Percentiles rank a stretch among this genome's conserved stretches.
Evolutionary conservation across 768 basidiomycete species (phyloP).

Genomic region (Cystofilobasidium capitatum): DNA sequence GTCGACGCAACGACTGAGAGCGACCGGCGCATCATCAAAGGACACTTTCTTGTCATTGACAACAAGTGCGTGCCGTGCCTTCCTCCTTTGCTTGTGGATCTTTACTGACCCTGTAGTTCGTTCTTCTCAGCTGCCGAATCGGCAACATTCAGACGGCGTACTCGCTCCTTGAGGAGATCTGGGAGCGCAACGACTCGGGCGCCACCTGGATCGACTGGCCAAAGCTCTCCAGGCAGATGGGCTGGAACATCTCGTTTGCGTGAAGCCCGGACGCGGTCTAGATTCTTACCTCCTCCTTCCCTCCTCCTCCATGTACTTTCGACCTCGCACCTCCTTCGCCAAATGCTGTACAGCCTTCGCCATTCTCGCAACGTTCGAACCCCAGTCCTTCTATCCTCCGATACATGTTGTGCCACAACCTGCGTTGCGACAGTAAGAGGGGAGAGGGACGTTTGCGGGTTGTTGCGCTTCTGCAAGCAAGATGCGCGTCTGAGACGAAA

Average conservation of each 20-base stretch:
- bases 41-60: constrained; percentile 17
- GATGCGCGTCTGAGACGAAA: no score
- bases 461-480: no score
- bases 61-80: constrained; percentile 4
- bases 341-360: neutral
- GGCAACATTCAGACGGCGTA: constrained; percentile 26
- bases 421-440: no score
- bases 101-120: neutral
- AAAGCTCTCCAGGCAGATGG: constrained; percentile 2
- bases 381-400: no score
- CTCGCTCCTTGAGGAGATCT: constrained; percentile 17
- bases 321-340: no score
- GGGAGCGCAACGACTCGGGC: constrained; percentile 20
- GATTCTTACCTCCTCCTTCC: no score
- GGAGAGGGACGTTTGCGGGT: no score
- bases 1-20: constrained; percentile 23
- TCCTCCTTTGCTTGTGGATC: neutral
- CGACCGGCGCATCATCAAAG: constrained; percentile 22
- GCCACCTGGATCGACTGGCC: constrained; percentile 24
- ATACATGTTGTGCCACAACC: no score
- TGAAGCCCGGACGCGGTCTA: neutral
- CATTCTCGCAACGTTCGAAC: neutral
- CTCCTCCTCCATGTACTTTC: no score
- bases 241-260: constrained; percentile 26
- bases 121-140: constrained; percentile 21